Conservation (phyloP, 2,329 filamentous ascomycete species). For the Ramularia collo-cygni region DNA sequence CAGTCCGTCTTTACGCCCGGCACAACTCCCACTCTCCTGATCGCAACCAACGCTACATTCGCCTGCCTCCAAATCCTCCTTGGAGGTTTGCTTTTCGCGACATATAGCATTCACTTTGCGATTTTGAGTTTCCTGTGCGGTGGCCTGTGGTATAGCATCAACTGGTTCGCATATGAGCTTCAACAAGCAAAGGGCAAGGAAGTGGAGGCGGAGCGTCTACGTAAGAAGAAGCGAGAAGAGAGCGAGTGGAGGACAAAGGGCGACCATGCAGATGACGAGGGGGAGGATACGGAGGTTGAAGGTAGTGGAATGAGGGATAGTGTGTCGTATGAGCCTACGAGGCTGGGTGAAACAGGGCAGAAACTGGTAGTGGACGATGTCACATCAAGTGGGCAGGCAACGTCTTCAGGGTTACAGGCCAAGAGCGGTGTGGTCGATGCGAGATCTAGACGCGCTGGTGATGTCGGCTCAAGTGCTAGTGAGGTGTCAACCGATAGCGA, state of each 20-base stretch:
- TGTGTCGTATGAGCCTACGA: conserved; percentile 6
- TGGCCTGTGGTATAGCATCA: conserved; percentile 86
- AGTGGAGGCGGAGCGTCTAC: conserved; percentile 43
- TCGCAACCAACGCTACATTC: conserved; percentile 87
- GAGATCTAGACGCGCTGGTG: conserved; percentile 19
- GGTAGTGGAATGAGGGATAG: conserved; percentile 17
- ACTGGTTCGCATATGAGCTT: conserved; percentile 83
- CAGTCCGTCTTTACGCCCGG: conserved; percentile 90
- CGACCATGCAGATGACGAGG: conserved; percentile 41
- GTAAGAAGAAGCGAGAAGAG: conserved; percentile 31
- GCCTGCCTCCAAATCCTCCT: conserved; percentile 76
- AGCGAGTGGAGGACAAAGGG: conserved; percentile 35
- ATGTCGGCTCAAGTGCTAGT: conserved; percentile 22
- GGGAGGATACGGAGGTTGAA: conserved; percentile 42
- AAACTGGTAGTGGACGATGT: conserved; percentile 13
- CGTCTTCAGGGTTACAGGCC: conserved; percentile 8
- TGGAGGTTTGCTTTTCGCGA: conserved; percentile 66
- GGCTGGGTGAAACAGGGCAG: conserved; percentile 12
- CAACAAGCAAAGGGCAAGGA: conserved; percentile 40
- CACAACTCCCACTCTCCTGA: conserved; percentile 75
- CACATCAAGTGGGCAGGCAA: conserved; percentile 6
- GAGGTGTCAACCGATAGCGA: conserved; percentile 74
- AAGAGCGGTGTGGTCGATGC: conserved; percentile 5
- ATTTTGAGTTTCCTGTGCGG: conserved; percentile 72
- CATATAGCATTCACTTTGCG: conserved; percentile 82